Evolutionary conservation across 1,284 basidiomycete species (phyloP).

Genomic region (Microbotryomycetes sp.): DNA sequence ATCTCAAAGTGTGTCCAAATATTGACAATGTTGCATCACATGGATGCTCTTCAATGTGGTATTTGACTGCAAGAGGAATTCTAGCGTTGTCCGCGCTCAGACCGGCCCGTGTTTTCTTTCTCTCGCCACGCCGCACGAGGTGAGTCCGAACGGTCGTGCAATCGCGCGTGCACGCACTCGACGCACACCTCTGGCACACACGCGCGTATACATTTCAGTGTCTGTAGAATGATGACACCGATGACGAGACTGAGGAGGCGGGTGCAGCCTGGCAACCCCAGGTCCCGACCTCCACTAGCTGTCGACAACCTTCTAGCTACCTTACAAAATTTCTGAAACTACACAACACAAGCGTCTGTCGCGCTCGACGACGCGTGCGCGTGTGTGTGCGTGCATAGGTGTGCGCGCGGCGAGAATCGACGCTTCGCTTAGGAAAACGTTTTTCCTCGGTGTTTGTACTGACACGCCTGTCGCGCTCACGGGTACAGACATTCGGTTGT

Average conservation of each 20-base stretch:
- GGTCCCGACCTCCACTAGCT: constrained; percentile 4
- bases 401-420: neutral
- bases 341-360: neutral
- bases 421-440: neutral
- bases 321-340: constrained; percentile 3
- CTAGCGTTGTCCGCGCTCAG: neutral
- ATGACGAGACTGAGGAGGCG: constrained; percentile 27
- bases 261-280: constrained; percentile 11
- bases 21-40: no score
- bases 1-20: no score
- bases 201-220: neutral
- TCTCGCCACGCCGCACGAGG: neutral
- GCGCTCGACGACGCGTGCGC: no score
- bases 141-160: neutral
- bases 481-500: no score
- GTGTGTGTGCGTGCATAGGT: no score
- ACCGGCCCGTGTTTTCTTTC: neutral
- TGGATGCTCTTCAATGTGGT: no score
- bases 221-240: neutral
- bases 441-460: no score
- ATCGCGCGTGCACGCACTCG: neutral
- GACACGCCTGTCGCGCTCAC: no score
- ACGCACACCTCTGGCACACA: neutral
- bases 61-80: no score
- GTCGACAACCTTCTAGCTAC: constrained; percentile 17